Percentiles rank a stretch among this genome's conserved stretches.
Evolutionary conservation across 2,329 filamentous ascomycete species (phyloP).

Genomic region (Sporothrix sp.): DNA sequence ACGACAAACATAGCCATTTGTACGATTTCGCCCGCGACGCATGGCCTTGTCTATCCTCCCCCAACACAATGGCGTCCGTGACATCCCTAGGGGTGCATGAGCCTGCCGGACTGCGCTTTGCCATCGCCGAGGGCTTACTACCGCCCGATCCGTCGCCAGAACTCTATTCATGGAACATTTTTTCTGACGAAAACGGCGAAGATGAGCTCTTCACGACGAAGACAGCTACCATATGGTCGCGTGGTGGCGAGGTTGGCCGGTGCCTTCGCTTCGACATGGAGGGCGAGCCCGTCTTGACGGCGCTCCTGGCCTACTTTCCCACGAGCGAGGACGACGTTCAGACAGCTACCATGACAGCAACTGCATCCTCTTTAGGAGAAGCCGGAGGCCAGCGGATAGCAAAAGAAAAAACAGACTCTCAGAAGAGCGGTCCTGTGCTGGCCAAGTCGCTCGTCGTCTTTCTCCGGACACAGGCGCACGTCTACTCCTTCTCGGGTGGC

Average conservation of each 20-base stretch:
- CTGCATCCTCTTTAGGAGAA: too few relatives aligned
- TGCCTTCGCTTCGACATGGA: constrained; percentile 80
- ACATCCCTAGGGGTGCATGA: constrained; percentile 85
- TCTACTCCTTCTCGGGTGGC: constrained; percentile 82
- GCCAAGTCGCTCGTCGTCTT: constrained; percentile 77
- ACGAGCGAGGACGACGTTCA: constrained; percentile 19
- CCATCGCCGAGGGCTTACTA: constrained; percentile 71
- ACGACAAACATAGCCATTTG: too few relatives aligned
- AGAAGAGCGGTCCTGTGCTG: constrained; percentile 21
- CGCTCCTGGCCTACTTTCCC: constrained; percentile 74
- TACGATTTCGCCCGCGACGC: neutral
- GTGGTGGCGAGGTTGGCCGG: constrained; percentile 74
- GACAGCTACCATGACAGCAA: too few relatives aligned
- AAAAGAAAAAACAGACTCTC: constrained; percentile 1
- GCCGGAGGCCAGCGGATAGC: neutral
- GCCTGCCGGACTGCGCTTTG: constrained; percentile 72
- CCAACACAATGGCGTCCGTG: constrained; percentile 68
- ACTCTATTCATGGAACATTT: constrained; percentile 68
- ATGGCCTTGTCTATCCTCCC: neutral
- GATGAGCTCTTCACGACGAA: constrained; percentile 75
- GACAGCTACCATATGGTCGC: constrained; percentile 77
- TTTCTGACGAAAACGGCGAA: constrained; percentile 41
- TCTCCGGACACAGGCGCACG: constrained; percentile 82
- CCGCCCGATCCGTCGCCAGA: constrained; percentile 54
- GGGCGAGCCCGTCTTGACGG: constrained; percentile 77